Evolutionary conservation across 1,284 basidiomycete species (phyloP).

Genomic region (Moesziomyces globuligerus): DNA sequence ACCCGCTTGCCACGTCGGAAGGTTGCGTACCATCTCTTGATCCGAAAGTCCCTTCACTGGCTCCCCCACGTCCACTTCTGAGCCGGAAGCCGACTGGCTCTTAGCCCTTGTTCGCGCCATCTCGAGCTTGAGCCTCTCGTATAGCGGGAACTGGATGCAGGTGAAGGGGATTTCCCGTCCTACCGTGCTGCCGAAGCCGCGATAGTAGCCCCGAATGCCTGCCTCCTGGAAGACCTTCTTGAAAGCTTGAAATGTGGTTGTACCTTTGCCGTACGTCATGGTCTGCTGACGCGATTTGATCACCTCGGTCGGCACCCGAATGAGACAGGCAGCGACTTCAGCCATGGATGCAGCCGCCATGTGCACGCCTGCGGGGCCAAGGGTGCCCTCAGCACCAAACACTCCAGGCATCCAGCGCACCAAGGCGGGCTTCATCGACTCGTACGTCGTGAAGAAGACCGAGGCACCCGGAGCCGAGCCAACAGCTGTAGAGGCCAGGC

Average conservation of each 20-base stretch:
- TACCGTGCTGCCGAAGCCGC: slow-evolving; percentile 81
- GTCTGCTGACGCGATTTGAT: slow-evolving; percentile 88
- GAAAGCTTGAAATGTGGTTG: slow-evolving; percentile 70
- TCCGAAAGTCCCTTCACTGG: slow-evolving; percentile 14
- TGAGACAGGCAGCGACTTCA: slow-evolving; percentile 79
- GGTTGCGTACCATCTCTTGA: slow-evolving; percentile 53
- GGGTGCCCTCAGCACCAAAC: slow-evolving; percentile 33
- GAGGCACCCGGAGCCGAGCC: slow-evolving; percentile 97
- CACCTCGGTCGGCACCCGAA: slow-evolving; percentile 93
- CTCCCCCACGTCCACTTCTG: background rate
- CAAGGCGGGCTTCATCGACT: slow-evolving; percentile 79
- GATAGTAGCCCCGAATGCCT: slow-evolving; percentile 78
- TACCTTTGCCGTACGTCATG: slow-evolving; percentile 74
- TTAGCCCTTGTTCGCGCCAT: slow-evolving; percentile 40
- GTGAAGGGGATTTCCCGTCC: slow-evolving; percentile 95
- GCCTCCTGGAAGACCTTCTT: slow-evolving; percentile 72
- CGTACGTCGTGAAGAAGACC: slow-evolving; percentile 94
- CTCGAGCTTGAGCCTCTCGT: slow-evolving; percentile 82
- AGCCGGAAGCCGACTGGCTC: slow-evolving; percentile 1
- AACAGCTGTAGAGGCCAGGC: slow-evolving; percentile 91
- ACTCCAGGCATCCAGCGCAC: slow-evolving; percentile 22
- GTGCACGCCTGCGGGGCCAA: slow-evolving; percentile 63
- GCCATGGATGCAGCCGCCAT: slow-evolving; percentile 68
- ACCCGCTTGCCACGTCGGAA: slow-evolving; percentile 85
- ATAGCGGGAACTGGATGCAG: slow-evolving; percentile 95